Evolutionary conservation across 2,329 filamentous ascomycete species (phyloP).

Genomic region (Drechslerella coelobrocha): DNA sequence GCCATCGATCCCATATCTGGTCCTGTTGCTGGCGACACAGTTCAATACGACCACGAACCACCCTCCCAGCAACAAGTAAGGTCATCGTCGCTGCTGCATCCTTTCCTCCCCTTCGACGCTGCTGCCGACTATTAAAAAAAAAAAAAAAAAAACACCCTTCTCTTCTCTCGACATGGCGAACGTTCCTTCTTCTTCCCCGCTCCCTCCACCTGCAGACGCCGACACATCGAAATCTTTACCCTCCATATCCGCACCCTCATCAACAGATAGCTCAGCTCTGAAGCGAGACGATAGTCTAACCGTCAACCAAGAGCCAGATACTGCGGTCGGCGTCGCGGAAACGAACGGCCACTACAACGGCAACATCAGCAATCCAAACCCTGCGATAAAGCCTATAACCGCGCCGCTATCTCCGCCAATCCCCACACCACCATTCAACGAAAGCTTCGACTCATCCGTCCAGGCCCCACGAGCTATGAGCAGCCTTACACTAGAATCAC

Average conservation of each 20-base stretch:
- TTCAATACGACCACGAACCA: too few species aligned
- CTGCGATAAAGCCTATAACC: conserved; percentile 53
- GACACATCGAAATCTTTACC: conserved; percentile 30
- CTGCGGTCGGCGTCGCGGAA: conserved; percentile 28
- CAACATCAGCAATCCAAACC: background rate
- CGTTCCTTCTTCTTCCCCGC: conserved; percentile 33
- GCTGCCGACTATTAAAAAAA: too few species aligned
- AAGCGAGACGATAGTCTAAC: conserved; percentile 19
- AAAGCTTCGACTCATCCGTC: conserved; percentile 55
- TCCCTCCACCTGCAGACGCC: conserved; percentile 14
- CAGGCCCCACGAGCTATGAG: conserved; percentile 52
- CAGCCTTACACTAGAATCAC: conserved; percentile 54
- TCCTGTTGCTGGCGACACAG: conserved; percentile 43
- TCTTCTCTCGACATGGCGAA: conserved; percentile 45
- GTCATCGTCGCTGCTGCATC: too few species aligned
- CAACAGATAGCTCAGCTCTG: conserved; percentile 4
- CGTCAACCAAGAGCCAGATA: conserved; percentile 38
- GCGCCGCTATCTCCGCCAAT: conserved; percentile 54
- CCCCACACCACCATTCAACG: conserved; percentile 54
- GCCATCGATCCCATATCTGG: conserved; percentile 43
- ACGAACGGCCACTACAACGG: conserved; percentile 16
- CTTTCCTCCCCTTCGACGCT: too few species aligned
- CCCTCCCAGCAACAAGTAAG: too few species aligned
- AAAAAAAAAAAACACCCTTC: background rate
- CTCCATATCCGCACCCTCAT: conserved; percentile 13